Conservation (phyloP, 257 asterid genomes). For the Nicotiana paniculata region DNA sequence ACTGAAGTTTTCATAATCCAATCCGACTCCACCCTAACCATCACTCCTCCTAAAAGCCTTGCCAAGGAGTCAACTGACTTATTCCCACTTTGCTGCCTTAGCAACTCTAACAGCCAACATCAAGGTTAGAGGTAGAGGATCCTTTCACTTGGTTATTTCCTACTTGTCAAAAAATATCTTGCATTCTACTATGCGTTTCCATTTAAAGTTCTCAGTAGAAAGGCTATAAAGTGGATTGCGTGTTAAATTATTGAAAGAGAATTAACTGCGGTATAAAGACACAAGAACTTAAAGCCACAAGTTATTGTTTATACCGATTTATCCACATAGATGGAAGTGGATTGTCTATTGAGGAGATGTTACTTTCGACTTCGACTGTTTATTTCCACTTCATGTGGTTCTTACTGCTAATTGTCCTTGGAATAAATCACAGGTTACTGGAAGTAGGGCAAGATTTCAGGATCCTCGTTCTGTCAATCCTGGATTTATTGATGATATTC, state of each 20-base stretch:
- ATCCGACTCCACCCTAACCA: background rate
- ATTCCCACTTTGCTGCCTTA: background rate
- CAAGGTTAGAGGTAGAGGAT: background rate
- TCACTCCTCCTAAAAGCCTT: background rate
- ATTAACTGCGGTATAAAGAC: background rate
- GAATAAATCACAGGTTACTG: conserved; percentile 31
- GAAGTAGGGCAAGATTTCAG: conserved; percentile 31
- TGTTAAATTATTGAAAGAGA: background rate
- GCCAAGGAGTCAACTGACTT: background rate
- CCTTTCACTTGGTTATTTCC: background rate
- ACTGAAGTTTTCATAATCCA: background rate
- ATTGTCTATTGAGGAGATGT: background rate
- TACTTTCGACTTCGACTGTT: background rate
- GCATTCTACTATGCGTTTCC: background rate
- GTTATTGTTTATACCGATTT: background rate
- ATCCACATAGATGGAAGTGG: background rate
- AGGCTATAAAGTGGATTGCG: background rate
- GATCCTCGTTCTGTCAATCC: conserved; percentile 36
- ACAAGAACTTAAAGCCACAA: background rate
- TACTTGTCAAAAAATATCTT: background rate
- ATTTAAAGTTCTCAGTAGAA: background rate
- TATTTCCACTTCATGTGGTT: background rate
- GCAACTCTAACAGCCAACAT: background rate
- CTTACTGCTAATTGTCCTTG: background rate
- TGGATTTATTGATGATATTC: conserved; percentile 18